Conservation (phyloP, 2,329 filamentous ascomycete species). For the Aschersonia sp. region DNA sequence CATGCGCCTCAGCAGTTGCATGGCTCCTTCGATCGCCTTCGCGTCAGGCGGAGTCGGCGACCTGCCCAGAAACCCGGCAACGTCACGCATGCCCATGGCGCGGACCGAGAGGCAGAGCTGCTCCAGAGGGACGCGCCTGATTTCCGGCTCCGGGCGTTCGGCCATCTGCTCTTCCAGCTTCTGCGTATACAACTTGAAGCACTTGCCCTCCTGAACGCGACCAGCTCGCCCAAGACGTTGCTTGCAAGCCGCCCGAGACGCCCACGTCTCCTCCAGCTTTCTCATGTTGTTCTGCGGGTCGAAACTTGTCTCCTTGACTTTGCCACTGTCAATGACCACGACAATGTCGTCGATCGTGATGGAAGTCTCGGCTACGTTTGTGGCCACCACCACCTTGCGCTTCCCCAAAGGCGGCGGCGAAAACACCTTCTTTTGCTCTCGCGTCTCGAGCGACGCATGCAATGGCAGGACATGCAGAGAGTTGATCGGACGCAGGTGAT, state of each 20-base stretch:
- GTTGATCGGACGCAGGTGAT: slow-evolving; percentile 45
- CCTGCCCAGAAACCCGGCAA: slow-evolving; percentile 65
- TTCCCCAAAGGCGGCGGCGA: slow-evolving; percentile 59
- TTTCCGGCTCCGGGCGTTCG: slow-evolving; percentile 83
- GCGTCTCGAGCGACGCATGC: slow-evolving; percentile 80
- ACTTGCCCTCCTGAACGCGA: slow-evolving; percentile 77
- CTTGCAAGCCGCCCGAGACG: slow-evolving; percentile 84
- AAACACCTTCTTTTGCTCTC: slow-evolving; percentile 82
- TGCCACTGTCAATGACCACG: slow-evolving; percentile 86
- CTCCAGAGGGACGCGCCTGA: slow-evolving; percentile 81
- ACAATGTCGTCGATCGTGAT: slow-evolving; percentile 98
- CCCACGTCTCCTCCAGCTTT: slow-evolving; percentile 88
- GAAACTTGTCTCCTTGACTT: slow-evolving; percentile 93
- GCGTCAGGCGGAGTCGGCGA: slow-evolving; percentile 82
- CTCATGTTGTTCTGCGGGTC: slow-evolving; percentile 89
- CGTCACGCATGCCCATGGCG: slow-evolving; percentile 81
- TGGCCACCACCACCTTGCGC: slow-evolving; percentile 85
- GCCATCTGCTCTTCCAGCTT: slow-evolving; percentile 78
- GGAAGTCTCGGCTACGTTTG: slow-evolving; percentile 94
- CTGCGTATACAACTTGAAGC: slow-evolving; percentile 89
- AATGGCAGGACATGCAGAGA: slow-evolving; percentile 68
- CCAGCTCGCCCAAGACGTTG: slow-evolving; percentile 87
- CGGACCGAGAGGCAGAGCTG: slow-evolving; percentile 89
- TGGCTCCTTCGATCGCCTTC: slow-evolving; percentile 71
- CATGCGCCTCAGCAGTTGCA: slow-evolving; percentile 67